phyloP scores from a whole-genome alignment of 495 filamentous ascomycete species.

The Saxispiralis lemnorum region DNA sequence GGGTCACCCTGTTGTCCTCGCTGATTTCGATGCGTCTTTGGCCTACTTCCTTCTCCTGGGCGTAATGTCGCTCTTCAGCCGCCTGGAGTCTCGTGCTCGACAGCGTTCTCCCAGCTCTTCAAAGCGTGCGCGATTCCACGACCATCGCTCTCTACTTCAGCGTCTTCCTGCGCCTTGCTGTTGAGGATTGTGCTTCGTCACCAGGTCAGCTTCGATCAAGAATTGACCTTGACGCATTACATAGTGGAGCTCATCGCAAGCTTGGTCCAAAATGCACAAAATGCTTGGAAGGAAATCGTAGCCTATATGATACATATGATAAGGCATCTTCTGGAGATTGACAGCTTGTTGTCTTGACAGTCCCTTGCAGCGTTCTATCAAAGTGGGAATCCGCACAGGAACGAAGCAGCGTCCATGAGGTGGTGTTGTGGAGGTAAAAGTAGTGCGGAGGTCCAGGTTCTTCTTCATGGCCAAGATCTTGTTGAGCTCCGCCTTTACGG shows the following conservation, averaged over 20 bases:
- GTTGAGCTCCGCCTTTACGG: constrained; percentile 41
- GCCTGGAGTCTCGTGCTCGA: too few relatives aligned
- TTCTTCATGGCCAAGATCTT: constrained; percentile 42
- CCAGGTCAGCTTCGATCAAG: constrained; percentile 25
- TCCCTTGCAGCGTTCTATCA: constrained; percentile 67
- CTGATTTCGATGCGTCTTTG: too few relatives aligned
- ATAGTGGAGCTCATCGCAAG: constrained; percentile 31
- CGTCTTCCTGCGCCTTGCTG: too few relatives aligned
- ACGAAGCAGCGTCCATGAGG: constrained; percentile 73
- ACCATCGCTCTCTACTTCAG: too few relatives aligned
- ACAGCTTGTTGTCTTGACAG: constrained; percentile 47
- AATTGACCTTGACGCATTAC: constrained; percentile 27
- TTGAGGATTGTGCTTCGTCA: background rate
- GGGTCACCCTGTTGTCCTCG: too few relatives aligned
- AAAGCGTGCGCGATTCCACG: too few relatives aligned
- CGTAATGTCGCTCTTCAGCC: too few relatives aligned
- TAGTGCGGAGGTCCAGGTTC: constrained; percentile 32
- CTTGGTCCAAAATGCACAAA: constrained; percentile 36
- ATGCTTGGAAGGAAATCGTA: constrained; percentile 63
- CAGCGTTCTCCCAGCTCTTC: too few relatives aligned
- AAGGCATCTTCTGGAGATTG: constrained; percentile 35
- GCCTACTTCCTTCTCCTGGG: too few relatives aligned
- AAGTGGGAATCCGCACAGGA: constrained; percentile 56
- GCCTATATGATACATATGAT: constrained; percentile 60
- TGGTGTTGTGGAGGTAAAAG: constrained; percentile 22